phyloP scores from a whole-genome alignment of 768 basidiomycete species.

The Auricularia sp. region DNA sequence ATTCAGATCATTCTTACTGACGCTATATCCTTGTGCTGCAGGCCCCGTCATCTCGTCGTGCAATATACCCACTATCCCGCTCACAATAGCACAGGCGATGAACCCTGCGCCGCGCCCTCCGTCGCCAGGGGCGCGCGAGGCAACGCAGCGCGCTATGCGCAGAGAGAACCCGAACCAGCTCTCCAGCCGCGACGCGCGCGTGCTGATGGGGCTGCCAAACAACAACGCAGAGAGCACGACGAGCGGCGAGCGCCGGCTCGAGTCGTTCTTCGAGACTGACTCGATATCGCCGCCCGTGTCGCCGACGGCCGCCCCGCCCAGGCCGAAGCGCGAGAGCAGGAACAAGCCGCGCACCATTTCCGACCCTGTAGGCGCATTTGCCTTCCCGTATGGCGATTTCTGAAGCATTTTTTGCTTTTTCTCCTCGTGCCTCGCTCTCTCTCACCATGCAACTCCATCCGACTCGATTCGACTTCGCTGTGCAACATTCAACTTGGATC shows the following conservation, averaged over 20 bases:
- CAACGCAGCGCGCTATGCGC: constrained; percentile 78
- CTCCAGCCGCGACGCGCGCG: constrained; percentile 66
- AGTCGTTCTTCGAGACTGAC: constrained; percentile 39
- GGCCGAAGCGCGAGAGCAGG: constrained; percentile 50
- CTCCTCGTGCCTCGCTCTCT: constrained; percentile 5
- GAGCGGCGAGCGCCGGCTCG: constrained; percentile 36
- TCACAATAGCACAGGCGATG: constrained; percentile 93
- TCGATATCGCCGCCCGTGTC: neutral
- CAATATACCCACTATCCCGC: constrained; percentile 92
- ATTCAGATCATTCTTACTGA: neutral
- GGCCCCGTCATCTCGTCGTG: constrained; percentile 93
- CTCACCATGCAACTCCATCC: neutral
- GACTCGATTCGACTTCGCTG: neutral
- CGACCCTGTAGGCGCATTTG: constrained; percentile 5
- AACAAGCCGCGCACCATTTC: neutral
- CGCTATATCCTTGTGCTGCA: constrained; percentile 23
- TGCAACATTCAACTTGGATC: neutral
- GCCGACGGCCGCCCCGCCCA: constrained; percentile 36
- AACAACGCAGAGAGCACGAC: constrained; percentile 26
- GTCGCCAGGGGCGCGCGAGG: constrained; percentile 77
- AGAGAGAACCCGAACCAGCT: constrained; percentile 79
- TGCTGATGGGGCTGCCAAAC: constrained; percentile 50
- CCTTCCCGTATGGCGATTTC: constrained; percentile 2
- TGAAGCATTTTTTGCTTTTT: constrained; percentile 2
- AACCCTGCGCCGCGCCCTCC: constrained; percentile 92